Conservation (phyloP, 352 stramenopile genomes). For the Globisporangium acanthophoron region DNA sequence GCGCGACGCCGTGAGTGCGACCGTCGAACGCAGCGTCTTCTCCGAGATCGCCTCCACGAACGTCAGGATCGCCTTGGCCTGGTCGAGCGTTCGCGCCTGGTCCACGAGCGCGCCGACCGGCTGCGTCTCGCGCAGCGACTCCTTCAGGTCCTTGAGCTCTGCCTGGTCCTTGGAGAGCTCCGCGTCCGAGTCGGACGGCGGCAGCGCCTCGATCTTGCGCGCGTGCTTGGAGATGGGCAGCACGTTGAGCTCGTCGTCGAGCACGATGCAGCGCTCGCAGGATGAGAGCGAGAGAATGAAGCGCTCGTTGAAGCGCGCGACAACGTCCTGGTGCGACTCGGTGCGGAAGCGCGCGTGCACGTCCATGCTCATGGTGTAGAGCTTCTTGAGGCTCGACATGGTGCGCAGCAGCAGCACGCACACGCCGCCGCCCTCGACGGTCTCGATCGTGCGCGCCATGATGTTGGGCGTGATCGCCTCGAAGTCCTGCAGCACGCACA, state of each 20-base stretch:
- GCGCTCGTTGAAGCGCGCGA: conserved; percentile 99
- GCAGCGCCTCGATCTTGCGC: conserved; percentile 83
- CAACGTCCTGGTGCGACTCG: conserved; percentile 91
- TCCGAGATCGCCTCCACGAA: conserved; percentile 98
- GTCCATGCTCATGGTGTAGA: conserved; percentile 99
- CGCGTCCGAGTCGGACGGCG: conserved; percentile 45
- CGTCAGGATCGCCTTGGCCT: conserved; percentile 94
- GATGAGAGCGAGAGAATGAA: conserved; percentile 98
- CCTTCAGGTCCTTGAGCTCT: conserved; percentile 93
- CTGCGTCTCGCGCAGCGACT: conserved; percentile 93
- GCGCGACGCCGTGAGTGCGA: conserved; percentile 92
- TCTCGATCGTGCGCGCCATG: conserved; percentile 98
- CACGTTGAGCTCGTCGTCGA: conserved; percentile 99
- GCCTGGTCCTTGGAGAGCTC: conserved; percentile 70
- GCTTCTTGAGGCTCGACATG: conserved; percentile 97
- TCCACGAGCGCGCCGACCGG: conserved; percentile 94
- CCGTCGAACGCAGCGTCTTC: conserved; percentile 92
- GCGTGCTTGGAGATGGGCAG: conserved; percentile 94
- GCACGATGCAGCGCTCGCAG: conserved; percentile 95
- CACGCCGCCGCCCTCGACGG: conserved; percentile 96
- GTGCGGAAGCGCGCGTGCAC: conserved; percentile 89
- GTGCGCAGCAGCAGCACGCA: conserved; percentile 97
- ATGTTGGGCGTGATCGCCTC: conserved; percentile 99
- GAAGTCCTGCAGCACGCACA: conserved; percentile 99
- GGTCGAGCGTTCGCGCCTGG: conserved; percentile 94